Conservation (phyloP, 352 stramenopile genomes). For the Globisporangium paddicum region DNA sequence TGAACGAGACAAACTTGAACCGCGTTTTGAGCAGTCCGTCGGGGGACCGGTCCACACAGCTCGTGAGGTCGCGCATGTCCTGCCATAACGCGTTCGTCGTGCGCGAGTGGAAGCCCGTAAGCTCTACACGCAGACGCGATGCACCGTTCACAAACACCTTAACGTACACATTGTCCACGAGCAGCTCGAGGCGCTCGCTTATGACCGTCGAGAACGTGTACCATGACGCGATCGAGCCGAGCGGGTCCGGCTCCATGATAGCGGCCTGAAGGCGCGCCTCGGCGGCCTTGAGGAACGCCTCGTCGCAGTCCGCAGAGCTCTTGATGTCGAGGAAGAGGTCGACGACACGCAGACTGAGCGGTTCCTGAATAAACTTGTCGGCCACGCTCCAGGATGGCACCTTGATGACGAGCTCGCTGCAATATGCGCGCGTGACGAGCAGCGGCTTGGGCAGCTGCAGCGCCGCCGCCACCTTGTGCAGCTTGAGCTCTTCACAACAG, state of each 20-base stretch:
- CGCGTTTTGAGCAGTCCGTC: conserved; percentile 58
- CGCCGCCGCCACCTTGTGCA: conserved; percentile 44
- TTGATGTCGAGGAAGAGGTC: conserved; percentile 52
- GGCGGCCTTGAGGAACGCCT: conserved; percentile 25
- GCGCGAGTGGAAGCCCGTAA: conserved; percentile 40
- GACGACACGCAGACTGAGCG: conserved; percentile 36
- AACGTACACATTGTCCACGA: conserved; percentile 46
- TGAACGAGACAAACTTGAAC: conserved; percentile 58
- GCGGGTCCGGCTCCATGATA: conserved; percentile 43
- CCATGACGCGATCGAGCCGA: conserved; percentile 59
- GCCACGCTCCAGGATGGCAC: conserved; percentile 50
- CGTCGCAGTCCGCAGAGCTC: conserved; percentile 42
- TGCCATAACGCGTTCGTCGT: conserved; percentile 65
- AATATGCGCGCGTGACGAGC: conserved; percentile 49
- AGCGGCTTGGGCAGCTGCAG: conserved; percentile 39
- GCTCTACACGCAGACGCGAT: conserved; percentile 31
- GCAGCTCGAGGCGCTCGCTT: conserved; percentile 39
- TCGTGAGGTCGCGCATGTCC: conserved; percentile 53
- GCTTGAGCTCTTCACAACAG: no score
- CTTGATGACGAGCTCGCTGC: conserved; percentile 45
- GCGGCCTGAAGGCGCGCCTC: conserved; percentile 31
- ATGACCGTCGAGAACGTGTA: conserved; percentile 53
- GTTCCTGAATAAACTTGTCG: conserved; percentile 55
- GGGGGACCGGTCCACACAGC: conserved; percentile 51
- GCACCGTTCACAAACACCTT: conserved; percentile 40